Base-by-base conservation (phyloP, 768 basidiomycete species). In the Lyophyllum shimeji region DNA sequence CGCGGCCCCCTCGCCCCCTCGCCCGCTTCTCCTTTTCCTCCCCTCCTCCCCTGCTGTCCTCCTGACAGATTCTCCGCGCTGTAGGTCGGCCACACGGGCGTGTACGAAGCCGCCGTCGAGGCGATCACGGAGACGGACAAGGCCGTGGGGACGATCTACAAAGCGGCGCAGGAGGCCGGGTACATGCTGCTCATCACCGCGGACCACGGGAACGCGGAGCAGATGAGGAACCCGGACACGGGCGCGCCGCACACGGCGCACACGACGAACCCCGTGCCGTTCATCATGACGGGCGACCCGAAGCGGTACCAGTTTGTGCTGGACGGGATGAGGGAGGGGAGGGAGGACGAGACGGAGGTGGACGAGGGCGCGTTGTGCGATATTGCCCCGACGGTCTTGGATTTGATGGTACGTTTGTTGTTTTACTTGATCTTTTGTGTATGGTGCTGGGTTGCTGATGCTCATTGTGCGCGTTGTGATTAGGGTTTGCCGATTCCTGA, bases 151-250 rank as follows among this genome's bases (percentile, higher is more conserved):
- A 90, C 88, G 3, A 83, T 96, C 58, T 91, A 90, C 72, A 79
- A 89, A 43, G 94, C 95, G 11, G 93, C 91, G 62, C 75, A 93
- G 64, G 80, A 87, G 60, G 86, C 90, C 8, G 93, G 93, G 42
- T 97, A 95, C 70, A 82, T 95, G 39, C 78, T 98, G 27, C 75
- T 92, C 60, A 77, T 98, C 69, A 96, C 95, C 1, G 87, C 95
- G 12, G 95, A 97, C 69, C 95, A 97, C 69, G 95, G 95, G 3
- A 98, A 98, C 67, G 95, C 94, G 40, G 94, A 96, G 71, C 90
- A 95, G 75, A 95, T 95, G 94, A 74, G 85, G 58, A 90, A 95
- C 71, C 78, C 79, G 2, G 81, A 86, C 60, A 95, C 92, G 0
- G 90, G 90, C 34, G 86, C 82, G 42, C 93, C 95, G 15, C 92